Percentiles rank a stretch among this genome's conserved stretches.
phyloP scores from a whole-genome alignment of 768 basidiomycete genomes.

The Paxillus rubicundulus region DNA sequence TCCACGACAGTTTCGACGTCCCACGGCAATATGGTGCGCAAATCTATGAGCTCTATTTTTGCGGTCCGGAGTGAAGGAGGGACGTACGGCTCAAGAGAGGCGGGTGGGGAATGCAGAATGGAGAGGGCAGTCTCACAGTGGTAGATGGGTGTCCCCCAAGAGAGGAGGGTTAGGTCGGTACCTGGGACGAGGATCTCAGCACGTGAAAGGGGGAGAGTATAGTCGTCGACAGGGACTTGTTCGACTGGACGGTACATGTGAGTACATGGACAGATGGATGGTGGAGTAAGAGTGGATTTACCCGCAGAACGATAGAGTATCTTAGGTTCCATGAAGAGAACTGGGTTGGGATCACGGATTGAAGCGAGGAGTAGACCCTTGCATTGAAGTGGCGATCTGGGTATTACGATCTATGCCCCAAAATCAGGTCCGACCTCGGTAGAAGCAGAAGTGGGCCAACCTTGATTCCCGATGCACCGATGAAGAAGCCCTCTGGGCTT shows the following conservation, averaged over 20 bases:
- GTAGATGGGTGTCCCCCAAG: constrained; percentile 94
- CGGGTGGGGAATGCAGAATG: constrained; percentile 65
- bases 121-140: constrained; percentile 83
- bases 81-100: constrained; percentile 59
- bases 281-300: constrained; percentile 21
- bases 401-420: constrained; percentile 65
- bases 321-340: constrained; percentile 95
- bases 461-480: constrained; percentile 88
- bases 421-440: not conserved
- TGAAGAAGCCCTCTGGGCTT: constrained; percentile 92
- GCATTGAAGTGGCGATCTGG: constrained; percentile 92
- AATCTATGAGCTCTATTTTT: constrained; percentile 84
- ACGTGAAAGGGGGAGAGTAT: constrained; percentile 73
- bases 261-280: not conserved
- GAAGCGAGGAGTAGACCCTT: constrained; percentile 85
- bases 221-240: constrained; percentile 90
- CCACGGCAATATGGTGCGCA: constrained; percentile 88
- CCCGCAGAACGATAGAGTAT: constrained; percentile 88
- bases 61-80: constrained; percentile 64
- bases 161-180: constrained; percentile 81
- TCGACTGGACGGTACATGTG: constrained; percentile 52
- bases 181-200: constrained; percentile 77
- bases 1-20: constrained; percentile 77
- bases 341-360: constrained; percentile 90
- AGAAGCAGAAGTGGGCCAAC: constrained; percentile 34